Evolutionary conservation across 2,329 filamentous ascomycete species (phyloP), one percentile per base, ranked within the genome.

Genomic region (Colletotrichum gloeosporioides): DNA sequence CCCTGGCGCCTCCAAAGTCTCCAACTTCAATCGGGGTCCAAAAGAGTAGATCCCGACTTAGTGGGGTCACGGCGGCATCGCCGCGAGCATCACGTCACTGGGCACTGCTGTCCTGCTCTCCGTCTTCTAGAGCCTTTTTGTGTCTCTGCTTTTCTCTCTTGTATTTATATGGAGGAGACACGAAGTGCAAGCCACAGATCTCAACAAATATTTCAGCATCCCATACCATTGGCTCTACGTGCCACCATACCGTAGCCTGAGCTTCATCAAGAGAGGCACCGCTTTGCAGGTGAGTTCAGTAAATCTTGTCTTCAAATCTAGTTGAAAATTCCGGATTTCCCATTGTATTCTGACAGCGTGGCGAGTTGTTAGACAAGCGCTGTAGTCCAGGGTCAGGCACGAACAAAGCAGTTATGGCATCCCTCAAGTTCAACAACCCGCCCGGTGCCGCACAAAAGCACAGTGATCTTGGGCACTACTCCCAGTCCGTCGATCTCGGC

Each of bases 401-500:
- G n/a, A 22, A 22, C n/a, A 53, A n/a, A 53, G 44, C 6, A 13
- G 65, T 16, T 4, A 73, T 69, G 65, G n/a, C 57, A 31, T 69
- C 29, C 29, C 34, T 59, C 18, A 63, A 61, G 10, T 73, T 53
- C 31, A 69, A 69, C 13, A 63, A 44, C 31, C 65, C 71, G 12
- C 61, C 65, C 5, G 71, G 65, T 27, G 57, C 64, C 18, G 66
- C 32, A 7, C 22, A 69, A 10, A 68, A 62, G 31, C 66, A 63
- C 22, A 55, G 34, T 31, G 36, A 73, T 2, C n/a, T 34, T 10
- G 72, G 53, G 31, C 79, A 81, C 69, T 81, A 80, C 73, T 81
- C 80, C 4, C 80, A 81, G 61, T 77, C 77, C 4, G 77, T 81
- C 6, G 75, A 79, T 16, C 69, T 82, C 0, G 78, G 79, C 2